Base-by-base conservation (phyloP, 1,139 yeast species). In the Martiniozyma asiatica region DNA sequence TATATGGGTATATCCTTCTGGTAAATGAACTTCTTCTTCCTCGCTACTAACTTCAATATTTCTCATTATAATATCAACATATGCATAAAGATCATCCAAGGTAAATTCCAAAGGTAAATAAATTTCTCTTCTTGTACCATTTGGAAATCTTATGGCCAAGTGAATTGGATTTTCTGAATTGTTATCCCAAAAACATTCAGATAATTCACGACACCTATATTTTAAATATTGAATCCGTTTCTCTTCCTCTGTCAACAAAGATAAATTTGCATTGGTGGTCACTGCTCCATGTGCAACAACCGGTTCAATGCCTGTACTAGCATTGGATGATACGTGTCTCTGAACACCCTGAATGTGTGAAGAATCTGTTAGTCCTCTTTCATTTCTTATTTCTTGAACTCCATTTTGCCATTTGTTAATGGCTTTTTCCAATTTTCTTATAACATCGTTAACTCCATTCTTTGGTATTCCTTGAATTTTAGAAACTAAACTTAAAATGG, bases 351-450 rank as follows among this genome's bases (percentile, higher is more conserved):
- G n/a, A n/a, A n/a, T n/a, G n/a, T n/a, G n/a, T n/a, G n/a, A n/a
- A n/a, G n/a, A n/a, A n/a, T n/a, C n/a, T n/a, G n/a, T n/a, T n/a
- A n/a, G n/a, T 17, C 20, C 32, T 10, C n/a, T 30, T 19, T 17
- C 11, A 4, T 10, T 9, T 13, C 15, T 25, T 13, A 30, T 30
- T 6, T 25, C 13, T 10, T 14, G 10, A 33, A 85, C 58, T 26
- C 68, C 72, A 2, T 80, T 77, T 37, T 73, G 72, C 43, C 76
- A 74, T 41, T 72, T 69, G 22, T 62, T 64, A 30, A 64, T 61
- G 24, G 62, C 61, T 35, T 51, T 56, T n/a, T 49, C 43, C 33
- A 70, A 58, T 40, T 66, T 68, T 17, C 41, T 47, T 3, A 60
- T 45, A 9, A 67, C 60, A 24, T n/a, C n/a, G n/a, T n/a, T n/a